A percentile compares a stretch with the other conserved stretches of the same genome.
phyloP scores from a whole-genome alignment of 2,329 filamentous ascomycete species.

The Herpotrichia juniperi region DNA sequence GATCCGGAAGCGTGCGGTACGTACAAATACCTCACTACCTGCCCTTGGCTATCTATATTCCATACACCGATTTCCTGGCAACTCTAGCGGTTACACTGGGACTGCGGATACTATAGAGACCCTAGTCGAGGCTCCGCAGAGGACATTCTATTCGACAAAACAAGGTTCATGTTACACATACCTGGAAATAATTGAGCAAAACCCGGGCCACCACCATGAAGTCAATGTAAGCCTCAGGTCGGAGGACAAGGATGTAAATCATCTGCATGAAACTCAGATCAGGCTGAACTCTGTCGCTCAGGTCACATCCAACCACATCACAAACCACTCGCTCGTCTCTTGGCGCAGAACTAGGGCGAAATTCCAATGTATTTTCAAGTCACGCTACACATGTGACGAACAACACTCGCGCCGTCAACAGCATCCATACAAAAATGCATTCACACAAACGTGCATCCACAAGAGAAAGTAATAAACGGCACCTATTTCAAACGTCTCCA shows the following conservation, averaged over 20 bases:
- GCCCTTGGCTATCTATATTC: slow-evolving; percentile 19
- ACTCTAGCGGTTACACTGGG: slow-evolving; percentile 14
- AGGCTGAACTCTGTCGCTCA: slow-evolving; percentile 15
- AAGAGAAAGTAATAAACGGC: not conserved
- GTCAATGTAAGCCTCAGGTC: slow-evolving; percentile 11
- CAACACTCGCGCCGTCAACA: not conserved
- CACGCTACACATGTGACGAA: not conserved
- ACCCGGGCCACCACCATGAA: slow-evolving; percentile 6
- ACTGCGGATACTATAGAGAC: slow-evolving; percentile 9
- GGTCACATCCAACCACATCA: slow-evolving; percentile 5
- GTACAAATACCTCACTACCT: slow-evolving; percentile 22
- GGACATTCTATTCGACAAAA: slow-evolving; percentile 9
- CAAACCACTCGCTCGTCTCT: not conserved
- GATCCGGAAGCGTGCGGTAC: slow-evolving; percentile 18
- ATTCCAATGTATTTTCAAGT: slow-evolving; percentile 23
- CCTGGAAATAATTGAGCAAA: slow-evolving; percentile 11
- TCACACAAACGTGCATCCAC: not conserved
- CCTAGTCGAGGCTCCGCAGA: slow-evolving; percentile 16
- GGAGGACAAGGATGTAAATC: slow-evolving; percentile 8
- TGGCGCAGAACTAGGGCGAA: slow-evolving; percentile 22
- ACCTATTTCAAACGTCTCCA: not conserved
- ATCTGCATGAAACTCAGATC: slow-evolving; percentile 10
- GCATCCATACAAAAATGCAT: not conserved
- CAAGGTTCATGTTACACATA: slow-evolving; percentile 6
- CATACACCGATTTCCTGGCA: slow-evolving; percentile 13